Conservation (phyloP, 331 rosid species). For the Erythrophleum ivorense region DNA sequence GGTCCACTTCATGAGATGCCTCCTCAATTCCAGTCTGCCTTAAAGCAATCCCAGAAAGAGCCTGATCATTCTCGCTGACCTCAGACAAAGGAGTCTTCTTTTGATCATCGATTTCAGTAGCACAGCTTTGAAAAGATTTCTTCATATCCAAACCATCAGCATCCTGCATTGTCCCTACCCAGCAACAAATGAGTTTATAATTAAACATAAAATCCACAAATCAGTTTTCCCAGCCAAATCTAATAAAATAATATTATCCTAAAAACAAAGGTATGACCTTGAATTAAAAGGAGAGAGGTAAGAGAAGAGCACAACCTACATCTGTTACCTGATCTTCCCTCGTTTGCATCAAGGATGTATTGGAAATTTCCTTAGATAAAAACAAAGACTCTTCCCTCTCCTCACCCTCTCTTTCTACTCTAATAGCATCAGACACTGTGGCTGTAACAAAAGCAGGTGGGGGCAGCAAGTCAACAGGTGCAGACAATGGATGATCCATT, state of each 20-base stretch:
- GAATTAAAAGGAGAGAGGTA: conserved; percentile 18
- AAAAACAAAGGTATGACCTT: conserved; percentile 6
- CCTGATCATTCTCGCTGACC: conserved; percentile 44
- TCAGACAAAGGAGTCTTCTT: conserved; percentile 43
- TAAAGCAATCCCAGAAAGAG: conserved; percentile 44
- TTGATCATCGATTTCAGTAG: conserved; percentile 52
- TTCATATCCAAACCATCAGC: conserved; percentile 61
- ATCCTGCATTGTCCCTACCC: conserved; percentile 97
- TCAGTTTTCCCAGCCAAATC: conserved; percentile 36
- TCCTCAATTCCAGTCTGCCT: conserved; percentile 44
- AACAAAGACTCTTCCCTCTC: conserved; percentile 35
- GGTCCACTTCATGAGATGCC: conserved; percentile 45
- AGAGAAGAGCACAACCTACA: conserved; percentile 89
- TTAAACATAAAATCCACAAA: conserved; percentile 58
- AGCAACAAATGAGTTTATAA: conserved; percentile 82
- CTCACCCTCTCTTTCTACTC: conserved; percentile 43
- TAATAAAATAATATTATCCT: not conserved
- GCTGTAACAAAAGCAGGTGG: conserved; percentile 41
- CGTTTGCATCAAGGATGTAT: conserved; percentile 52
- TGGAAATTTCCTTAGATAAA: conserved; percentile 43
- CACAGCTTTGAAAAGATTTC: conserved; percentile 50
- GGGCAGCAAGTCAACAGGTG: conserved; percentile 41
- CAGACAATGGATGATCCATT: conserved; percentile 38
- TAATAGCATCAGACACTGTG: conserved; percentile 33
- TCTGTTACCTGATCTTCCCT: conserved; percentile 89